phyloP scores from a whole-genome alignment of 371 early-diverging fungal species.

The Saksenaea vasiformis region DNA sequence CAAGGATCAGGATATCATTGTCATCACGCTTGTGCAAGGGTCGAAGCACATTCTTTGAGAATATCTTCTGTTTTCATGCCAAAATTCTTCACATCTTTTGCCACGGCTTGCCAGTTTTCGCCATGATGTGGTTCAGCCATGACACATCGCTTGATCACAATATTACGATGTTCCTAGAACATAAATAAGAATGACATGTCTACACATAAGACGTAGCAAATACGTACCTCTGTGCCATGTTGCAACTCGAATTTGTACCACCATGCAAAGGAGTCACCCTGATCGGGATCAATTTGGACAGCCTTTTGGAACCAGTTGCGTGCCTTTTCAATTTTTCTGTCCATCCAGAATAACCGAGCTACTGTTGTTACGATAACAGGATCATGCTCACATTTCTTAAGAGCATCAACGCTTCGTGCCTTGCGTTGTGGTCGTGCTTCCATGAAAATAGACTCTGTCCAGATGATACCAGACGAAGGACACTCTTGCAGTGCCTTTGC shows the following conservation, averaged over 20 bases:
- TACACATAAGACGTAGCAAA: neutral
- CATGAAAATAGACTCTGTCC: slow-evolving; percentile 88
- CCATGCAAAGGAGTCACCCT: slow-evolving; percentile 97
- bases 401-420: slow-evolving; percentile 86
- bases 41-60: slow-evolving; percentile 61
- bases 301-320: slow-evolving; percentile 91
- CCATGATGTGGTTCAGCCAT: slow-evolving; percentile 91
- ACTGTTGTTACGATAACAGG: slow-evolving; percentile 80
- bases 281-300: slow-evolving; percentile 79
- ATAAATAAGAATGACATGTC: neutral
- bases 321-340: slow-evolving; percentile 93
- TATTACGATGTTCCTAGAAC: slow-evolving; percentile 45
- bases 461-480: slow-evolving; percentile 82
- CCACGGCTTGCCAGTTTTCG: slow-evolving; percentile 79
- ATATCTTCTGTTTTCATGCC: slow-evolving; percentile 72
- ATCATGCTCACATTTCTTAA: slow-evolving; percentile 90
- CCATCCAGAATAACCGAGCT: slow-evolving; percentile 91
- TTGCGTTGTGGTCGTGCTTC: slow-evolving; percentile 91
- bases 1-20: no score
- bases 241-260: slow-evolving; percentile 88
- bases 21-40: slow-evolving; percentile 28
- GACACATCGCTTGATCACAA: slow-evolving; percentile 70
- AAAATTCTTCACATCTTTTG: slow-evolving; percentile 76
- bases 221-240: slow-evolving; percentile 66
- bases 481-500: slow-evolving; percentile 93